Conservation (phyloP, 202 grass and related monocot species). For the Tripidium arundinaceum region DNA sequence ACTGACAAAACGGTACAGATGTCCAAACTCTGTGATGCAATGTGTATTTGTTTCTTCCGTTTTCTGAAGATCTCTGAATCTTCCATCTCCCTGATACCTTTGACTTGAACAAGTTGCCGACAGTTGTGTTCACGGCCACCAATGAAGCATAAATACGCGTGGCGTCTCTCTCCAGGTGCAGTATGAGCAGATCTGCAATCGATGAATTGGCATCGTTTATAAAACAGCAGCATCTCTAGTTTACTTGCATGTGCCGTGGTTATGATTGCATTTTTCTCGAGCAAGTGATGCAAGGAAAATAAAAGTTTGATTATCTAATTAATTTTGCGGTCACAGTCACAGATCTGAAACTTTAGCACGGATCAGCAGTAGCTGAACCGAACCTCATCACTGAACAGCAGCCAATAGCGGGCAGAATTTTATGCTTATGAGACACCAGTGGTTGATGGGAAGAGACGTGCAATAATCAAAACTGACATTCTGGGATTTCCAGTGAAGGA, state of each 20-base stretch:
- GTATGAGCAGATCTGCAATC: conserved; percentile 26
- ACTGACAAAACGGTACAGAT: not conserved
- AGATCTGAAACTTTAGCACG: conserved; percentile 2
- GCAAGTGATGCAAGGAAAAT: not conserved
- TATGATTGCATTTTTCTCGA: not conserved
- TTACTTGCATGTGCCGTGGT: conserved; percentile 30
- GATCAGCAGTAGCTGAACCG: conserved; percentile 18
- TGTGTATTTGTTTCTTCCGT: not conserved
- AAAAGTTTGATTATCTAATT: not conserved
- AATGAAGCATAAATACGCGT: too few relatives aligned
- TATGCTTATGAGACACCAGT: not conserved
- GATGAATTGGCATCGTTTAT: not conserved
- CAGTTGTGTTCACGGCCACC: not conserved
- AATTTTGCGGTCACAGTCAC: conserved; percentile 4
- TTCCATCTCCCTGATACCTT: not conserved
- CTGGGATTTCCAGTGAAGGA: conserved; percentile 14
- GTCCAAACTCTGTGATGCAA: not conserved
- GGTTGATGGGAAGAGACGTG: not conserved
- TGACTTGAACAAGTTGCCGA: conserved; percentile 21
- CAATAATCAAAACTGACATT: conserved; percentile 31
- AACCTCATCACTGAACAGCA: too few relatives aligned
- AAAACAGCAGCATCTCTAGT: not conserved
- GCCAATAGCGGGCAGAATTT: not conserved
- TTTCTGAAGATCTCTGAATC: not conserved
- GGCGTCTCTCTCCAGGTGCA: too few relatives aligned